These are phyloP conservation scores for Phytopythium boreale DNA, from an alignment of 352 stramenopile species.

Conservation along the genomic window DNA sequence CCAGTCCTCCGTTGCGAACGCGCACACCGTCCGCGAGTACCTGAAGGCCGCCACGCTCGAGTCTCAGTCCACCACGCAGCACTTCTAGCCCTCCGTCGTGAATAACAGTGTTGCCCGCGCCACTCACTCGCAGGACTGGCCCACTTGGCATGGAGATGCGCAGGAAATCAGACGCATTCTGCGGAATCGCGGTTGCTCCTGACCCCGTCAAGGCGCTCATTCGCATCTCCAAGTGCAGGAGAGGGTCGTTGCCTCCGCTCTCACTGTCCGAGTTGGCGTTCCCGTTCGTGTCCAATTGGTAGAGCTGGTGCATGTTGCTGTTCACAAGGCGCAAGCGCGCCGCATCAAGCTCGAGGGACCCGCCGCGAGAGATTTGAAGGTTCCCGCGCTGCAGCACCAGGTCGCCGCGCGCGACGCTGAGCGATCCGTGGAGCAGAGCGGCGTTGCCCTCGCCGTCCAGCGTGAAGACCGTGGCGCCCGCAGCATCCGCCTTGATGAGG, in stretches of 20 bases:
- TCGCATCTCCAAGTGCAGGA: conserved; percentile 37
- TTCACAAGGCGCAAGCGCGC: conserved; percentile 43
- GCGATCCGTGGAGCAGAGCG: conserved; percentile 37
- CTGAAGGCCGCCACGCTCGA: conserved; percentile 54
- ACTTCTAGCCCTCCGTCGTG: conserved; percentile 58
- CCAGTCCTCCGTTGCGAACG: conserved; percentile 36
- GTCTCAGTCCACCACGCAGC: conserved; percentile 47
- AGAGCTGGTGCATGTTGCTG: conserved; percentile 25
- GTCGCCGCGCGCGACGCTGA: conserved; percentile 43
- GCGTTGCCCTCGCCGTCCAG: conserved; percentile 54
- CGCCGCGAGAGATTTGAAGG: conserved; percentile 32
- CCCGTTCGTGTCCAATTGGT: conserved; percentile 21
- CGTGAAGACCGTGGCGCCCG: conserved; percentile 45
- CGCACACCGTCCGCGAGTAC: conserved; percentile 57
- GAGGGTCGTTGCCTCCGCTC: conserved; percentile 8
- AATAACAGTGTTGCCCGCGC: conserved; percentile 48
- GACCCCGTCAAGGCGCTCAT: conserved; percentile 4
- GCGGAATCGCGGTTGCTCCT: conserved; percentile 13
- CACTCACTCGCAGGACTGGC: conserved; percentile 49
- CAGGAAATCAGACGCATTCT: conserved; percentile 39
- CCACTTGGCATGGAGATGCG: conserved; percentile 31
- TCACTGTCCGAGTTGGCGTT: neutral
- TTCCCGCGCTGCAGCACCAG: conserved; percentile 45
- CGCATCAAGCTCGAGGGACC: conserved; percentile 38
- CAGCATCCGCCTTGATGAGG: conserved; percentile 59